Evolutionary conservation across 2,329 filamentous ascomycete species (phyloP).

Genomic region (Podosphaera fusca): DNA sequence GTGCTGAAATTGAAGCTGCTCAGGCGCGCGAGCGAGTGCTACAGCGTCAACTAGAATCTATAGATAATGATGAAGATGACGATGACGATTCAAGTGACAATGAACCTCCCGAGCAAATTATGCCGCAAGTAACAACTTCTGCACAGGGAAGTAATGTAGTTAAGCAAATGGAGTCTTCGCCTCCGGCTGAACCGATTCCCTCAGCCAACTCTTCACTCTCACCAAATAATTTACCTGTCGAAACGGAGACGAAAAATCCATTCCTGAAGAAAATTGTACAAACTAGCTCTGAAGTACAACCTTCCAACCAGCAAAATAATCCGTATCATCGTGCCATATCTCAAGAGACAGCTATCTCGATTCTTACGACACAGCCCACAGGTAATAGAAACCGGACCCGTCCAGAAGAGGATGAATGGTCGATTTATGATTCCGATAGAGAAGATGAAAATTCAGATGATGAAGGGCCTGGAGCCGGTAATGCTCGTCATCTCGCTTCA

Average conservation of each 20-base stretch:
- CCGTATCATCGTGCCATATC: conserved; percentile 79
- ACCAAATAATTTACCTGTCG: conserved; percentile 29
- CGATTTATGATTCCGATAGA: conserved; percentile 50
- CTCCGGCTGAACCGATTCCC: conserved; percentile 19
- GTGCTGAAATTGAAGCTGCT: conserved; percentile 79
- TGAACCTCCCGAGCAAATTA: conserved; percentile 50
- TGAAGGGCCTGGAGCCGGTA: conserved; percentile 55
- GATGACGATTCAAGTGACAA: conserved; percentile 43
- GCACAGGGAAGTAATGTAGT: conserved; percentile 30
- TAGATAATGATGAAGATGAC: conserved; percentile 36
- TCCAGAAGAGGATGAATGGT: conserved; percentile 61
- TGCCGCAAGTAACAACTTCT: conserved; percentile 35
- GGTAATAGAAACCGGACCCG: conserved; percentile 27
- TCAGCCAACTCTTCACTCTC: conserved; percentile 21
- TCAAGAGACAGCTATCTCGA: conserved; percentile 23
- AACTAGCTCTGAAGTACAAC: conserved; percentile 23
- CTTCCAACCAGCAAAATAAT: conserved; percentile 44
- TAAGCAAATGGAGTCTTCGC: conserved; percentile 23
- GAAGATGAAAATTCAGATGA: conserved; percentile 54
- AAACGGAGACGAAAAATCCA: conserved; percentile 74
- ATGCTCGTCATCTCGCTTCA: conserved; percentile 76
- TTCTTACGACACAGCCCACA: conserved; percentile 20
- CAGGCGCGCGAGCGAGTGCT: conserved; percentile 77
- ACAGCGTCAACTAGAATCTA: conserved; percentile 60
- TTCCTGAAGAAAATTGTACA: conserved; percentile 81